Evolutionary conservation across 2,329 filamentous ascomycete genomes (phyloP), one percentile per base, ranked within the genome.

Genomic region (Fusarium gaditjirri): DNA sequence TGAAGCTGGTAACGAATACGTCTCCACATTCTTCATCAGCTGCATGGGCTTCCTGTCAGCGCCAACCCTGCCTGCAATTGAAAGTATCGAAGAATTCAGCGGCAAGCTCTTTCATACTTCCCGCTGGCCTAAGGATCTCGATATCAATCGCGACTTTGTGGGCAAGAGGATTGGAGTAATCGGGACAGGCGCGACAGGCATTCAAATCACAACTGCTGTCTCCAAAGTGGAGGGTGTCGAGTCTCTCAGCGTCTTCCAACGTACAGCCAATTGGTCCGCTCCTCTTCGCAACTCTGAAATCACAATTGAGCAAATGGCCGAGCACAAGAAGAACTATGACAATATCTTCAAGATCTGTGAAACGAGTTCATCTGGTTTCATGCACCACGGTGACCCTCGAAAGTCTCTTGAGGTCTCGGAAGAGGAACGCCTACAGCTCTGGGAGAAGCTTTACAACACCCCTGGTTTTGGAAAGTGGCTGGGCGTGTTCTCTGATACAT

Each of bases 171-270:
- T 74, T 7, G 72, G 71, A 8, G 46, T 74, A 0, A 72, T 74
- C 3, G 72, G 72, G 1, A 74, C 72, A 1, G 72, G 72, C 2
- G 72, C 72, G 5, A 74, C 72, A 1, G 71, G 72, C 3, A 74
- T 74, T 5, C 72, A 74, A 10, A 72, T 58, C 10, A 74, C 66
- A 6, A 74, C 72, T 0, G 31, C 68, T 4, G 6, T 74, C 2
- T 72, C 72, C 1, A 72, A 76, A 6, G 72, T 69, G 2, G 74
- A 79, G 4, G 75, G 66, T 6, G 74, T 82, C n/a, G 77, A 80
- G 41, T 81, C 79, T 8, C 61, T 82, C 16, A 80, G 72, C 3
- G 76, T 78, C 0, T 80, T 80, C 33, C 78, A 80, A 23, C 71
- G 78, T 5, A 79, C 75, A 1, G 66, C 78, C 13, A 77, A 74